These are phyloP conservation scores for Priceomyces melissophilus DNA, from an alignment of 805 yeast species.

Conservation along the genomic window DNA sequence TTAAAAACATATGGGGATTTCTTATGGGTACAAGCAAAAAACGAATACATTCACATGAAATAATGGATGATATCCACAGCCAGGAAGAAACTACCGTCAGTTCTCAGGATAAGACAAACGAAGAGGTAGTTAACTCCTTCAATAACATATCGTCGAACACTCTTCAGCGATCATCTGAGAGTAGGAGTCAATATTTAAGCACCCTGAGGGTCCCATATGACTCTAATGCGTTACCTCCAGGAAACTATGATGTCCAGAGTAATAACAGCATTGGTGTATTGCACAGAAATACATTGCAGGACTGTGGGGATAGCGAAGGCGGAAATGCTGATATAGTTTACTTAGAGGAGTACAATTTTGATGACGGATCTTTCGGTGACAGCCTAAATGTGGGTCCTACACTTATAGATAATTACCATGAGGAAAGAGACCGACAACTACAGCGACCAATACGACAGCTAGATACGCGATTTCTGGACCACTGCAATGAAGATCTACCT, in stretches of 20 bases:
- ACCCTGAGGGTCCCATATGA: neutral
- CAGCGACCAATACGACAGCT: constrained; percentile 6
- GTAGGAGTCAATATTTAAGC: neutral
- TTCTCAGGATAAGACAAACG: neutral
- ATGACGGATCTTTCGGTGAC: constrained; percentile 5
- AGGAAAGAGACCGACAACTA: neutral
- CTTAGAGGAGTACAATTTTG: constrained; percentile 9
- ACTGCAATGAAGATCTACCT: constrained; percentile 26
- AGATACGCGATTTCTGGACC: too few species aligned
- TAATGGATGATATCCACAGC: too few species aligned
- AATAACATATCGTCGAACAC: neutral
- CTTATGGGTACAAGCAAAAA: too few species aligned
- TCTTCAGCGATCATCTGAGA: neutral
- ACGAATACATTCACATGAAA: too few species aligned
- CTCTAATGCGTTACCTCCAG: neutral
- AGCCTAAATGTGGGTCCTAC: neutral
- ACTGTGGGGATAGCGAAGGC: constrained; percentile 1
- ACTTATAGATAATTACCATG: neutral
- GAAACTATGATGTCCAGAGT: too few species aligned
- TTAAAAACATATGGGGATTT: too few species aligned
- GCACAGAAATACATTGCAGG: too few species aligned
- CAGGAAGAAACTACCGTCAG: too few species aligned
- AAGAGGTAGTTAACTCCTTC: neutral
- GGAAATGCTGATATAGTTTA: constrained; percentile 5
- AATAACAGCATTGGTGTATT: too few species aligned